Base-by-base conservation (phyloP, 352 stramenopile species). In the Hyaloperonospora arabidopsidis region DNA sequence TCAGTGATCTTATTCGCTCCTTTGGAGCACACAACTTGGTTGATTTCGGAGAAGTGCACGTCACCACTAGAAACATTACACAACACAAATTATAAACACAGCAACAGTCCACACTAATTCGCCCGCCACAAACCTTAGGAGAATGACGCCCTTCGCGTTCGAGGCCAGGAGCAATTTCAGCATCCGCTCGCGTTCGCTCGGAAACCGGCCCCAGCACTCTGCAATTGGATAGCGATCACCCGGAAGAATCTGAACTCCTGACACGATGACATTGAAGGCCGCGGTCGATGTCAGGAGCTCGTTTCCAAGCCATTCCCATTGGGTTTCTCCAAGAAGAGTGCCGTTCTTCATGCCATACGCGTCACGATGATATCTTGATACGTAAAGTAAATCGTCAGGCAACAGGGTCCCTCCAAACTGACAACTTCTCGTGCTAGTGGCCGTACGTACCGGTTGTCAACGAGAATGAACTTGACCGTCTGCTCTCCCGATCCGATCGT, bases 261-360 rank as follows among this genome's bases (percentile, higher is more conserved):
- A 95, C 7, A 97, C 86, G 58, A 98, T 84, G 23, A 98, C 84
- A 65, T 97, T 97, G 52, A 97, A 94, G 40, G 84, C 70, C 15
- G 91, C 88, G 13, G 58, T 87, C 6, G 87, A 87, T 36, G 79
- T 73, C 29, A 61, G 70, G 29, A 96, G 72, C 53, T 95, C 78
- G 2, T 76, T 68, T 49, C 94, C 80, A 47, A 96, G 76, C 85
- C 85, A 96, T 8, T 63, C 39, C 87, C 87, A 96, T 54, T 96
- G 87, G 12, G 54, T 57, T 12, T 76, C 57, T 47, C 87, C 87
- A 22, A 96, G 67, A 39, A 95, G 76, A 45, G 86, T 73, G 11
- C 86, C 86, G 51, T 76, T 66, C 11, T 67, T 40, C 2, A 63
- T 79, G 38, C 57, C 52, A 52, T 94, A 94, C 28, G 74, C 45